Evolutionary conservation across 2,329 filamentous ascomycete species (phyloP).

Genomic region (Ramularia collo-cygni): DNA sequence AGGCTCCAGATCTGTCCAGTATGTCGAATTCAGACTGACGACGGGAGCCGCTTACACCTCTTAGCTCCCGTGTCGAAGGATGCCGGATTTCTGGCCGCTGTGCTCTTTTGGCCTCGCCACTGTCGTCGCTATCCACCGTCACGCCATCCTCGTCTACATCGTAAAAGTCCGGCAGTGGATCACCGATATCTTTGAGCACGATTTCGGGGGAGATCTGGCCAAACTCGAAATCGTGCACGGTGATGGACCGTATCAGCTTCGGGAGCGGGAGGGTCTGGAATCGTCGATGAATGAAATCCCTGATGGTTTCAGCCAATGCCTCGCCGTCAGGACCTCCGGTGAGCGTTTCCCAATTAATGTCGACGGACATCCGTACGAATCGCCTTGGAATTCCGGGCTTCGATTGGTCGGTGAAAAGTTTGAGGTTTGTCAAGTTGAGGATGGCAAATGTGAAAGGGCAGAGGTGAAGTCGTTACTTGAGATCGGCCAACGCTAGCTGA

Average conservation of each 20-base stretch:
- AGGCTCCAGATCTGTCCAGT: constrained; percentile 22
- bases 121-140: constrained; percentile 39
- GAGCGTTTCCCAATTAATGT: constrained; percentile 91
- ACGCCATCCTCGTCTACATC: constrained; percentile 66
- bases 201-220: constrained; percentile 75
- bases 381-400: background rate
- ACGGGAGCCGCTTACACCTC: constrained; percentile 10
- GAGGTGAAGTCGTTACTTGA: background rate
- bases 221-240: constrained; percentile 90
- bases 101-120: constrained; percentile 4
- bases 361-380: constrained; percentile 71
- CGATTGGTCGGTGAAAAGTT: no score
- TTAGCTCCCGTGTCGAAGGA: constrained; percentile 8
- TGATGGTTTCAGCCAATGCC: constrained; percentile 76
- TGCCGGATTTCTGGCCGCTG: constrained; percentile 5
- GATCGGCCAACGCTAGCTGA: background rate
- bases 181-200: constrained; percentile 93
- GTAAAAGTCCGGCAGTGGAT: constrained; percentile 94
- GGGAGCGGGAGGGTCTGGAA: constrained; percentile 89
- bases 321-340: constrained; percentile 83
- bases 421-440: no score
- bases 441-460: constrained; percentile 1
- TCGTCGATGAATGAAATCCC: constrained; percentile 88
- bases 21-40: constrained; percentile 16
- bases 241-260: constrained; percentile 93